A percentile compares a stretch with the other conserved stretches of the same genome.
Evolutionary conservation across 495 filamentous ascomycete genomes (phyloP).

Genomic region (Xylaria telfairii): DNA sequence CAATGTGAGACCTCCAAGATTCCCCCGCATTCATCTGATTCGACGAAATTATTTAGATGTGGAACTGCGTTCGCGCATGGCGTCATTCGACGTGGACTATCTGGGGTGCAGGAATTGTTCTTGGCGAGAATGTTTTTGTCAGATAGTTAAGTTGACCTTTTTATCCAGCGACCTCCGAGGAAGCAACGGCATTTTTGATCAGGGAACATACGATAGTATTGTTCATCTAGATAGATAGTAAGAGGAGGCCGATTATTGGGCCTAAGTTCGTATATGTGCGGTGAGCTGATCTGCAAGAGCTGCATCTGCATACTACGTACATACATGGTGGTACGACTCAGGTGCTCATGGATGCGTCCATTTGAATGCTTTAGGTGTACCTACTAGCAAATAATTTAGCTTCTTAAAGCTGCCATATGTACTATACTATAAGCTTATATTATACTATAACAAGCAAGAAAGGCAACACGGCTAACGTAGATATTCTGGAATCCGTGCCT

Average conservation of each 20-base stretch:
- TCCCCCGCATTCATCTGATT: background rate
- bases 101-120: background rate
- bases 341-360: background rate
- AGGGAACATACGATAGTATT: background rate
- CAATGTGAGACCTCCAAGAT: background rate
- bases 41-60: background rate
- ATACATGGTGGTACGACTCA: background rate
- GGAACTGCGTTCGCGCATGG: background rate
- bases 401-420: background rate
- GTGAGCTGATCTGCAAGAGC: constrained; percentile 3
- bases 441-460: background rate
- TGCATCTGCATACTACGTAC: constrained; percentile 7
- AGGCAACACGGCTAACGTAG: background rate
- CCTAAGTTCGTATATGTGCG: background rate
- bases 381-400: background rate
- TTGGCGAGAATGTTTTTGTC: background rate
- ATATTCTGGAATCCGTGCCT: no score
- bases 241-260: background rate
- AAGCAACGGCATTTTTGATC: background rate
- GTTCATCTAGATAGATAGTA: background rate
- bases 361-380: background rate
- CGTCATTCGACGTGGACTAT: constrained; percentile 16
- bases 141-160: background rate
- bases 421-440: background rate
- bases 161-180: background rate